Conservation (phyloP, 805 yeast genomes). For the Wickerhamomyces silvicola region DNA sequence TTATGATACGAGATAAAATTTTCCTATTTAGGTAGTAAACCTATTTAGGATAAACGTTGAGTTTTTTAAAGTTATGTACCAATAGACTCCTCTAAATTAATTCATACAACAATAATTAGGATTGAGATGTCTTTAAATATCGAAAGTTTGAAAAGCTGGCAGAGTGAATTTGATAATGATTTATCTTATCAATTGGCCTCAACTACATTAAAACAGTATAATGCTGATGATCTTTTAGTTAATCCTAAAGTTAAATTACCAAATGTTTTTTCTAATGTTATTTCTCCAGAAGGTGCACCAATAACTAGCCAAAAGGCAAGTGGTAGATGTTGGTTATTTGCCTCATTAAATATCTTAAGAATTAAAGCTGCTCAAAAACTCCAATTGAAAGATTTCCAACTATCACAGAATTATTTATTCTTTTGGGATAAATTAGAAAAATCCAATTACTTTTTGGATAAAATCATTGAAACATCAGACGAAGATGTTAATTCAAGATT, state of each 20-base stretch:
- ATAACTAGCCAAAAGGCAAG: constrained; percentile 67
- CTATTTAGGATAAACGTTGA: too few species aligned
- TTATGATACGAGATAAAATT: too few species aligned
- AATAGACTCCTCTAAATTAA: too few species aligned
- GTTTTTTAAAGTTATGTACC: too few species aligned
- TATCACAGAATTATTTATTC: constrained; percentile 73
- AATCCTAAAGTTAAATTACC: constrained; percentile 11
- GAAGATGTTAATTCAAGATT: constrained; percentile 65
- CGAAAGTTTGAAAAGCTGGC: constrained; percentile 14
- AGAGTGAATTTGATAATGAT: constrained; percentile 22
- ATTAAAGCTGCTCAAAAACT: constrained; percentile 53
- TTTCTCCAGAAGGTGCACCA: constrained; percentile 48
- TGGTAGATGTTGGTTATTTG: constrained; percentile 89
- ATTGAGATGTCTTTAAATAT: neutral
- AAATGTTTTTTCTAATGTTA: constrained; percentile 20
- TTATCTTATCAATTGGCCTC: constrained; percentile 26
- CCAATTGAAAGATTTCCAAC: constrained; percentile 60
- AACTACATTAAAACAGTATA: constrained; percentile 28
- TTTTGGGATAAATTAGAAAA: constrained; percentile 86
- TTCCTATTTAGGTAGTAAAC: too few species aligned
- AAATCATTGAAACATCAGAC: constrained; percentile 60
- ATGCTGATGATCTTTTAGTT: constrained; percentile 28
- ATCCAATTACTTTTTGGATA: constrained; percentile 74
- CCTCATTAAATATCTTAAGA: constrained; percentile 70
- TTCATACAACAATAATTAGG: neutral